Conservation (phyloP, 768 basidiomycete species). For the Lentinula detonsa region DNA sequence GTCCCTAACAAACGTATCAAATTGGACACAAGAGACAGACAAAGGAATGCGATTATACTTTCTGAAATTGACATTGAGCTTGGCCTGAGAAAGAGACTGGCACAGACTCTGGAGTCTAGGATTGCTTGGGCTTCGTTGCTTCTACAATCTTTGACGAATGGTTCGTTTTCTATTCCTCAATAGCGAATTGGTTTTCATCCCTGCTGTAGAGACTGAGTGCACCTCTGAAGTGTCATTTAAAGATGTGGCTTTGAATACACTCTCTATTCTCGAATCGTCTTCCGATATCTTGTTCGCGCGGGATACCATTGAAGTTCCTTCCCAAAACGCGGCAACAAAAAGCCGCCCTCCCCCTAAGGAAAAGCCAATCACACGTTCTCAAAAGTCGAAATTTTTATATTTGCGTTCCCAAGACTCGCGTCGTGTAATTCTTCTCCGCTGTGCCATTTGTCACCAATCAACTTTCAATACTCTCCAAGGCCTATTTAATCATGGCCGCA, state of each 20-base stretch:
- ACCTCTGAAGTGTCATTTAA: conserved; percentile 23
- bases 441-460: conserved; percentile 38
- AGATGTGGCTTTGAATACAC: conserved; percentile 34
- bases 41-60: not conserved
- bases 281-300: conserved; percentile 30
- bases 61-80: conserved; percentile 43
- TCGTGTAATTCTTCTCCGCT: conserved; percentile 28
- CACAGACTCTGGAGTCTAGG: conserved; percentile 34
- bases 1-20: conserved; percentile 5
- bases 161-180: conserved; percentile 16
- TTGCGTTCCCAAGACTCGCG: conserved; percentile 14
- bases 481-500: conserved; percentile 47
- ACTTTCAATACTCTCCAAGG: conserved; percentile 47
- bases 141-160: conserved; percentile 28
- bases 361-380: conserved; percentile 15
- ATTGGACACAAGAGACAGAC: conserved; percentile 7
- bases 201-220: conserved; percentile 15
- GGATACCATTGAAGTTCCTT: conserved; percentile 19
- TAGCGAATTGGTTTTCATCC: not conserved
- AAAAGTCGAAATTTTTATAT: conserved; percentile 34
- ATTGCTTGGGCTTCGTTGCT: conserved; percentile 44
- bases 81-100: conserved; percentile 32
- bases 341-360: conserved; percentile 20
- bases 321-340: conserved; percentile 13
- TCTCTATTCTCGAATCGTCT: conserved; percentile 32